phyloP scores from a whole-genome alignment of 164 flowering plant species.

The Magnolia changhungtana region DNA sequence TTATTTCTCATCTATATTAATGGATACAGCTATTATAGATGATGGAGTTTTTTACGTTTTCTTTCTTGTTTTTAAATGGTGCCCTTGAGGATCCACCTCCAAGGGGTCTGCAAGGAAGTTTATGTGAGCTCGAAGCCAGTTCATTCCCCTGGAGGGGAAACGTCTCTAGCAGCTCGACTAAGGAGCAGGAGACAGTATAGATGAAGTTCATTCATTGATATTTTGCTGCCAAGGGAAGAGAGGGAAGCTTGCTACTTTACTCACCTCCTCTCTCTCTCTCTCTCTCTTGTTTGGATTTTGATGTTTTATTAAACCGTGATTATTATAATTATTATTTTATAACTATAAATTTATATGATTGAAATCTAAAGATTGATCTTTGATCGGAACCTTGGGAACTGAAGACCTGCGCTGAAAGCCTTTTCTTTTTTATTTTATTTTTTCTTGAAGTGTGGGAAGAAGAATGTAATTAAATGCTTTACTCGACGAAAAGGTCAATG shows the following conservation, averaged over 20 bases:
- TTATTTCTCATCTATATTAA: not conserved
- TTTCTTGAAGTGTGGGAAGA: no score
- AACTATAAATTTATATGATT: not conserved
- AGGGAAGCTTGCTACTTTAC: not conserved
- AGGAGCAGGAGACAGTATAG: not conserved
- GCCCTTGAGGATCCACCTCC: not conserved
- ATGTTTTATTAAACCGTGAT: not conserved
- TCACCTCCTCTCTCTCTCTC: not conserved
- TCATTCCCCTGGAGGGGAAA: no score
- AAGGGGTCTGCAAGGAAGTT: not conserved
- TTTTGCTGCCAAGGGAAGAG: not conserved
- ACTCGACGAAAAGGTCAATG: no score
- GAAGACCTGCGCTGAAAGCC: not conserved
- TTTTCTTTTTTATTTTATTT: not conserved
- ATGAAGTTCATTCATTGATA: not conserved
- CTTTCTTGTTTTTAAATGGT: no score
- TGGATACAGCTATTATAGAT: not conserved
- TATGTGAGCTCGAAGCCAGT: no score
- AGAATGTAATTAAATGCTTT: no score
- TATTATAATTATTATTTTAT: not conserved
- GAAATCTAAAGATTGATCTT: not conserved
- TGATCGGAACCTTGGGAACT: not conserved
- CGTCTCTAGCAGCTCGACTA: no score
- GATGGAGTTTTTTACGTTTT: no score
- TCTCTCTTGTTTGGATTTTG: not conserved